Evolutionary conservation across 495 filamentous ascomycete species (phyloP).

Genomic region (Hyaloscypha variabilis): DNA sequence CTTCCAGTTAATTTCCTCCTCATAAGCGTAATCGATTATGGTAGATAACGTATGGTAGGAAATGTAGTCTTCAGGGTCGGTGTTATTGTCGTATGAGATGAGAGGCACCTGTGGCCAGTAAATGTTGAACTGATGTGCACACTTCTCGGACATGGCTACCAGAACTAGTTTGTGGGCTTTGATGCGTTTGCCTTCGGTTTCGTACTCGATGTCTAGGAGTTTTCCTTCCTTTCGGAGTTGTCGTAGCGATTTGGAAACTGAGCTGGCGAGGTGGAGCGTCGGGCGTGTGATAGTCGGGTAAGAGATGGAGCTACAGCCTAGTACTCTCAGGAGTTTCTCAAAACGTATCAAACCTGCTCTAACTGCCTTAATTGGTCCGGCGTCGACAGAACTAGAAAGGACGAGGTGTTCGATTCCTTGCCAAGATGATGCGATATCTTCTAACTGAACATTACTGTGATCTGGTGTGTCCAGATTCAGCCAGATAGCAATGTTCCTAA

Average conservation of each 20-base stretch:
- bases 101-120: constrained; percentile 19
- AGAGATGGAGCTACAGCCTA: constrained; percentile 31
- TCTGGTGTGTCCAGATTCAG: constrained; percentile 32
- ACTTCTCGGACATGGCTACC: constrained; percentile 32
- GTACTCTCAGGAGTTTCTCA: constrained; percentile 28
- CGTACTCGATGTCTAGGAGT: constrained; percentile 32
- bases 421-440: constrained; percentile 24
- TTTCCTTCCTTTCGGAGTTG: constrained; percentile 25
- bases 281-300: constrained; percentile 28
- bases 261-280: background rate
- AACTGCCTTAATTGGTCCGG: constrained; percentile 24
- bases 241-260: constrained; percentile 15
- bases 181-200: constrained; percentile 25
- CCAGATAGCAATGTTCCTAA: constrained; percentile 26
- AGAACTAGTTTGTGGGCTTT: constrained; percentile 34
- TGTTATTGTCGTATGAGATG: constrained; percentile 7
- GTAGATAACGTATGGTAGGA: constrained; percentile 28
- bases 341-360: constrained; percentile 33
- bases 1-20: constrained; percentile 21
- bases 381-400: constrained; percentile 31
- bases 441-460: constrained; percentile 8
- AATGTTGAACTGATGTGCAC: constrained; percentile 27
- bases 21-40: constrained; percentile 37
- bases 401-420: constrained; percentile 27
- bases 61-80: constrained; percentile 24